phyloP scores from a whole-genome alignment of 2,329 filamentous ascomycete genomes.

The Cladosporium halotolerans region DNA sequence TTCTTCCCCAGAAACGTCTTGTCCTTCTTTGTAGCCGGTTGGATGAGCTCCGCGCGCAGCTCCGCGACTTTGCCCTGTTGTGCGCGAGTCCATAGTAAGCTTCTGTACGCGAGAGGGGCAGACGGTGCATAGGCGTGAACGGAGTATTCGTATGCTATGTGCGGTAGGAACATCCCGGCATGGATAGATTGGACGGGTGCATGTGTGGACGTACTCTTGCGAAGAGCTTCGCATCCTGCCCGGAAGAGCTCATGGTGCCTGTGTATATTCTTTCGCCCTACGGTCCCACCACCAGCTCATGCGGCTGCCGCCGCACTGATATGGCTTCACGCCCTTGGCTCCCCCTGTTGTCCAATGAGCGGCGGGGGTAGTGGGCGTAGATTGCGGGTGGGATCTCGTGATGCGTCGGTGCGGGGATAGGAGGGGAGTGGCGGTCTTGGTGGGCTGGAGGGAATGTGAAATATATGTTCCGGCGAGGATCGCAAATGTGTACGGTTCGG shows the following conservation, averaged over 20 bases:
- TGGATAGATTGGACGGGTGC: not conserved
- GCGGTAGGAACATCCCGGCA: slow-evolving; percentile 33
- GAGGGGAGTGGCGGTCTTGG: not conserved
- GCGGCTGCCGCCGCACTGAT: slow-evolving; percentile 10
- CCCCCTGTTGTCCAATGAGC: slow-evolving; percentile 2
- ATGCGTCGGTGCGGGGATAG: slow-evolving; percentile 6
- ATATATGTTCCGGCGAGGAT: too few species aligned
- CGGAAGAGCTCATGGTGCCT: slow-evolving; percentile 56
- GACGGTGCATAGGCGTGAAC: slow-evolving; percentile 28
- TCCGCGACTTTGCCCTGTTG: slow-evolving; percentile 97
- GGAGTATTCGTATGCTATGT: slow-evolving; percentile 24
- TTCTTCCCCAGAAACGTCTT: slow-evolving; percentile 94
- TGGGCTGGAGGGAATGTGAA: not conserved
- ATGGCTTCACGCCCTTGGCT: slow-evolving; percentile 4
- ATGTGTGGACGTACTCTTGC: slow-evolving; percentile 66
- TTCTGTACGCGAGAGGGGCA: slow-evolving; percentile 14
- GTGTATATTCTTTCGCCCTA: slow-evolving; percentile 3
- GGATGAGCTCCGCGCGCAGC: slow-evolving; percentile 75
- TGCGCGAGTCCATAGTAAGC: slow-evolving; percentile 42
- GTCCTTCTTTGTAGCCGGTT: slow-evolving; percentile 81
- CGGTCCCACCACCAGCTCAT: slow-evolving; percentile 11
- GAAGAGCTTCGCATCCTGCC: slow-evolving; percentile 98
- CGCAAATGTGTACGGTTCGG: not conserved
- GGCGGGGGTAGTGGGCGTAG: slow-evolving; percentile 1
- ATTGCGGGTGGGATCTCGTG: slow-evolving; percentile 9